phyloP scores from a whole-genome alignment of 441 rosid genomes.

The Flueggea neowawraea region DNA sequence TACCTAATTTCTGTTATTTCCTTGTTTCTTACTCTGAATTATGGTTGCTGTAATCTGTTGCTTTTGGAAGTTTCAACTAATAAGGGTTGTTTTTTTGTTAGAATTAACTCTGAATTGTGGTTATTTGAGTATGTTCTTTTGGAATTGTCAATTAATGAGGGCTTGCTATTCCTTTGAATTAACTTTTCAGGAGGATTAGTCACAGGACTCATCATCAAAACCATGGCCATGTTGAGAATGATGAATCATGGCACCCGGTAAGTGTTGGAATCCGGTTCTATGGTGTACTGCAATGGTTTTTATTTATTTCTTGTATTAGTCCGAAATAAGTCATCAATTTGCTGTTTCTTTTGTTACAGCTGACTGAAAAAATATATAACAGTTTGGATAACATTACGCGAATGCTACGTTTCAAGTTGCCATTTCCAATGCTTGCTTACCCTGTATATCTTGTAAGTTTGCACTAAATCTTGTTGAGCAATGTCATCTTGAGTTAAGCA shows the following conservation, averaged over 20 bases:
- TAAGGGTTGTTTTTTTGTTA: too few species aligned
- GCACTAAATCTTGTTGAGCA: too few species aligned
- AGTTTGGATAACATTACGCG: slow-evolving; percentile 46
- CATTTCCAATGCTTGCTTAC: slow-evolving; percentile 56
- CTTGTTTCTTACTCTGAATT: too few species aligned
- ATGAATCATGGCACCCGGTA: slow-evolving; percentile 97
- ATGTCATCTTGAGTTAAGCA: not conserved
- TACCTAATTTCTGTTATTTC: too few species aligned
- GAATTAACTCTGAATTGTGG: too few species aligned
- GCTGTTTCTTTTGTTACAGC: slow-evolving; percentile 34
- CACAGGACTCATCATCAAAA: slow-evolving; percentile 95
- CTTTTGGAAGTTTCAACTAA: too few species aligned
- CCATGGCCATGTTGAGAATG: slow-evolving; percentile 96
- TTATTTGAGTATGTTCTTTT: too few species aligned
- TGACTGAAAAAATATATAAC: slow-evolving; percentile 70
- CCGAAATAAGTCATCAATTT: not conserved
- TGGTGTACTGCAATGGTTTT: not conserved
- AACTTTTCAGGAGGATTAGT: slow-evolving; percentile 76
- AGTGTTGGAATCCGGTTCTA: slow-evolving; percentile 4
- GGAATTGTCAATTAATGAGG: not conserved
- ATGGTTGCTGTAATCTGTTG: too few species aligned
- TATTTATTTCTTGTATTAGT: not conserved
- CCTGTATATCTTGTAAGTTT: slow-evolving; percentile 51
- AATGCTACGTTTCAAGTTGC: slow-evolving; percentile 44
- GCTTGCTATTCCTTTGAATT: not conserved